Conservation (phyloP, 345 rosid genomes). For the Pugionium cornutum region DNA sequence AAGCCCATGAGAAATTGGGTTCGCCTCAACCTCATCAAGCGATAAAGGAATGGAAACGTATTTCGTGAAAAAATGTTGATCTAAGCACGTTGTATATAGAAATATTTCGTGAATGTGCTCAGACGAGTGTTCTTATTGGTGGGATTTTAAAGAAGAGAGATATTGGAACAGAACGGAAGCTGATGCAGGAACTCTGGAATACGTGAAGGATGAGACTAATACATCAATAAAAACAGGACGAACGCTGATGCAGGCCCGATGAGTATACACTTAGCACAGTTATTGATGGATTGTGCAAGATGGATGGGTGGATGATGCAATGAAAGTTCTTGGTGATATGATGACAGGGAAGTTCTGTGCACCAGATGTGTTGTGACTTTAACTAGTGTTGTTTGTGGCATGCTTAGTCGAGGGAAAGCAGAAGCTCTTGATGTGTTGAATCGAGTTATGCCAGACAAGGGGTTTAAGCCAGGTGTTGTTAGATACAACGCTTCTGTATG, state of each 20-base stretch:
- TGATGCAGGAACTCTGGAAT: slow-evolving; percentile 61
- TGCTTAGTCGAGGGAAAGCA: slow-evolving; percentile 60
- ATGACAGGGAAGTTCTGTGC: slow-evolving; percentile 64
- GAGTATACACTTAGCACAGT: slow-evolving; percentile 78
- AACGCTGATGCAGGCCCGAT: slow-evolving; percentile 52
- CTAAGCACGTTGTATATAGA: too few species aligned
- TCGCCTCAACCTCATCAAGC: too few species aligned
- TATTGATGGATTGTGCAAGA: slow-evolving; percentile 77
- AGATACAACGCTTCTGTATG: slow-evolving; percentile 68
- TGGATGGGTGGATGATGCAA: slow-evolving; percentile 68
- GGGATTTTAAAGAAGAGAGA: slow-evolving; percentile 60
- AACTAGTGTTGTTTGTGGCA: slow-evolving; percentile 62
- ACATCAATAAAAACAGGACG: slow-evolving; percentile 44
- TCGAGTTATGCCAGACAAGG: slow-evolving; percentile 52
- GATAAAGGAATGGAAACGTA: too few species aligned
- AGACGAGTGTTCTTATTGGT: slow-evolving; percentile 51
- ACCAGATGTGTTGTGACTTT: slow-evolving; percentile 75
- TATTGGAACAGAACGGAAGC: slow-evolving; percentile 43
- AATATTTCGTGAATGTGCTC: too few species aligned
- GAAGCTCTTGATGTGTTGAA: slow-evolving; percentile 54
- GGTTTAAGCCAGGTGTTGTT: slow-evolving; percentile 58
- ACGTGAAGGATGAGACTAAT: slow-evolving; percentile 53
- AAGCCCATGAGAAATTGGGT: too few species aligned
- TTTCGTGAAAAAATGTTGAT: too few species aligned
- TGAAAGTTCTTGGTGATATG: slow-evolving; percentile 75